Evolutionary conservation across 2,329 filamentous ascomycete genomes (phyloP).

Genomic region (Incumbomyces delicatus): DNA sequence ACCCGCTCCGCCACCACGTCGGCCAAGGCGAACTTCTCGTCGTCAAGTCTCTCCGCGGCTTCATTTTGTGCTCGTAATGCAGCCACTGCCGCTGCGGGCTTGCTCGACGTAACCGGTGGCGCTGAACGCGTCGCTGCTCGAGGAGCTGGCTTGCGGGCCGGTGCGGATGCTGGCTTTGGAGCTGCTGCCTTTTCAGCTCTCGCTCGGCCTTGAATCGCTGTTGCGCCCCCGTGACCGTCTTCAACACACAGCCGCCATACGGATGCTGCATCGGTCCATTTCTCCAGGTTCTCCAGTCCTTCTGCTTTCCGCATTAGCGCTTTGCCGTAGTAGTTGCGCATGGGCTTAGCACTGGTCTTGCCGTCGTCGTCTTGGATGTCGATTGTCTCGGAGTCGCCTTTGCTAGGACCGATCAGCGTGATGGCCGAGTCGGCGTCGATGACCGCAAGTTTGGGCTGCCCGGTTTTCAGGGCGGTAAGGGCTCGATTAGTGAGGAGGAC

Average conservation of each 20-base stretch:
- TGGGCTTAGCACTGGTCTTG: conserved; percentile 62
- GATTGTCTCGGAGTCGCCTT: conserved; percentile 72
- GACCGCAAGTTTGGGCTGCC: conserved; percentile 80
- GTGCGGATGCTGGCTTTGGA: conserved; percentile 36
- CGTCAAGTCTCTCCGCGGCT: conserved; percentile 75
- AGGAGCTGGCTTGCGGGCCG: conserved; percentile 25
- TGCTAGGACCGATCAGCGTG: conserved; percentile 64
- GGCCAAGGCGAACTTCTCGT: conserved; percentile 81
- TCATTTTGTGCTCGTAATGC: conserved; percentile 74
- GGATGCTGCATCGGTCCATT: conserved; percentile 71
- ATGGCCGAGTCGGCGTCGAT: conserved; percentile 75
- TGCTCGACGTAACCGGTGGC: conserved; percentile 35
- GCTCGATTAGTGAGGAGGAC: conserved; percentile 87
- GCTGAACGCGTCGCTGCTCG: conserved; percentile 54
- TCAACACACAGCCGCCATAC: conserved; percentile 80
- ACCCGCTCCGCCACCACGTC: conserved; percentile 78
- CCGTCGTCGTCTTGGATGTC: conserved; percentile 50
- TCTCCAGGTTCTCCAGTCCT: conserved; percentile 89
- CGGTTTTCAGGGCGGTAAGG: conserved; percentile 80
- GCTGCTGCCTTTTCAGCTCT: conserved; percentile 82
- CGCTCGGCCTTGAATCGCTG: conserved; percentile 74
- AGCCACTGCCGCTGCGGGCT: conserved; percentile 62
- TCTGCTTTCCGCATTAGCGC: conserved; percentile 91
- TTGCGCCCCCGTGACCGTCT: conserved; percentile 72
- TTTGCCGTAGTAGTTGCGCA: conserved; percentile 90